Percentiles rank a stretch among this genome's conserved stretches.
Evolutionary conservation across 176 grass and related monocot genomes (phyloP).

Genomic region (Stipa capillata): DNA sequence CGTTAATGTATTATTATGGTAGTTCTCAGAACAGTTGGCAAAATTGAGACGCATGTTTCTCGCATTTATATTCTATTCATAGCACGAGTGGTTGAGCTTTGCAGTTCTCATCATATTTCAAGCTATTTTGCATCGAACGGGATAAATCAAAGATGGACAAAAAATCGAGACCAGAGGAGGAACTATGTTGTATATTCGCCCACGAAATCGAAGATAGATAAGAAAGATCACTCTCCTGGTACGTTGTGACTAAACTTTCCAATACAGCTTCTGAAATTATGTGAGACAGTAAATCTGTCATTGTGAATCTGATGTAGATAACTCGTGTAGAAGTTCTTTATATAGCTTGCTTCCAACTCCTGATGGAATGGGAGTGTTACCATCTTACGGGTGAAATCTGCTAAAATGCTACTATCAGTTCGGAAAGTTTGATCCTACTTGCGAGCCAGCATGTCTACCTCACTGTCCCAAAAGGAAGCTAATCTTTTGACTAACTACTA

Average conservation of each 20-base stretch:
- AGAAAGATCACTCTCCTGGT: not conserved
- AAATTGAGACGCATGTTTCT: not conserved
- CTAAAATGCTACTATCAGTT: not conserved
- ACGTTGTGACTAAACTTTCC: not conserved
- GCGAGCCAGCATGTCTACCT: not conserved
- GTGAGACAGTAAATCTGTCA: not conserved
- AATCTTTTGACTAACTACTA: not conserved
- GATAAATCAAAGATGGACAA: no score
- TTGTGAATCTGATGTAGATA: not conserved
- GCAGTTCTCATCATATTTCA: not conserved
- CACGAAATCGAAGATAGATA: not conserved
- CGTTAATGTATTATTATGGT: not conserved
- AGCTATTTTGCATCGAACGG: no score
- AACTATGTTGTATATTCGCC: no score
- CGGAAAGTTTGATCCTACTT: not conserved
- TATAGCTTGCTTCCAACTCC: no score
- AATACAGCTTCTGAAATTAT: not conserved
- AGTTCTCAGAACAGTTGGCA: not conserved
- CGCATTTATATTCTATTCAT: not conserved
- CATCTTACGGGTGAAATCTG: no score
- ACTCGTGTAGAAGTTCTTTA: no score
- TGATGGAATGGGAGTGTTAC: no score
- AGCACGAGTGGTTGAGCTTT: not conserved
- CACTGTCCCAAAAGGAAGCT: not conserved
- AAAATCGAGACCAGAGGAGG: no score